Percentiles rank a stretch among this genome's conserved stretches.
phyloP scores from a whole-genome alignment of 106 monocot genomes.

The Acanthochlamys bracteata region DNA sequence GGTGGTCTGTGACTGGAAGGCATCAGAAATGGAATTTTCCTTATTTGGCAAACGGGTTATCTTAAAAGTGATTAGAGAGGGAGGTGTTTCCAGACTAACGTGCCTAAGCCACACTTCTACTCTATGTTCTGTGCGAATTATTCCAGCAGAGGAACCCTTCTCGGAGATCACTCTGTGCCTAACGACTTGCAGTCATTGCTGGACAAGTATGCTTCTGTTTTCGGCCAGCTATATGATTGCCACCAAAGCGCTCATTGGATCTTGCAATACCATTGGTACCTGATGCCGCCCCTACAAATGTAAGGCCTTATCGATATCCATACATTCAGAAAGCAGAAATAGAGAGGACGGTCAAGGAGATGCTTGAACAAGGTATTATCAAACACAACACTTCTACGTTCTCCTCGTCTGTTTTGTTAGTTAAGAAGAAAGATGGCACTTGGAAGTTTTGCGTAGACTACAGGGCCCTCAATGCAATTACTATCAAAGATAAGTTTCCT shows the following conservation, averaged over 20 bases:
- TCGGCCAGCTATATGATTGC: no score
- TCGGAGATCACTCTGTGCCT: no score
- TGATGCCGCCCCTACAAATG: background rate
- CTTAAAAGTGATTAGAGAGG: no score
- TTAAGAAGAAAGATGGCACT: slow-evolving; percentile 5
- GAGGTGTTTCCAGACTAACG: no score
- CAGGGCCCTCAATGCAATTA: background rate
- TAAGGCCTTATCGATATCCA: background rate
- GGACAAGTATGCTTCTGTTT: no score
- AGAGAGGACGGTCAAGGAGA: background rate
- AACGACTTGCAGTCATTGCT: no score
- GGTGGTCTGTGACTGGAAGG: no score
- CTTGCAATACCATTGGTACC: background rate
- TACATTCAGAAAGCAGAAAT: slow-evolving; percentile 3
- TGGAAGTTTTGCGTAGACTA: slow-evolving; percentile 6
- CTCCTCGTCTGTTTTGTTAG: background rate
- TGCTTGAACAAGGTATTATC: slow-evolving; percentile 1
- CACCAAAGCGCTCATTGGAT: background rate
- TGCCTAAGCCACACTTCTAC: no score
- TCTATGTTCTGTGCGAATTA: no score
- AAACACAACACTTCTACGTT: background rate
- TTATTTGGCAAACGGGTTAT: no score
- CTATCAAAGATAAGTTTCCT: slow-evolving; percentile 8
- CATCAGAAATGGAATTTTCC: background rate
- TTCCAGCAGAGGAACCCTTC: no score